These are phyloP conservation scores for Turritis glabra DNA, from an alignment of 345 rosid genomes.

Conservation along the genomic window DNA sequence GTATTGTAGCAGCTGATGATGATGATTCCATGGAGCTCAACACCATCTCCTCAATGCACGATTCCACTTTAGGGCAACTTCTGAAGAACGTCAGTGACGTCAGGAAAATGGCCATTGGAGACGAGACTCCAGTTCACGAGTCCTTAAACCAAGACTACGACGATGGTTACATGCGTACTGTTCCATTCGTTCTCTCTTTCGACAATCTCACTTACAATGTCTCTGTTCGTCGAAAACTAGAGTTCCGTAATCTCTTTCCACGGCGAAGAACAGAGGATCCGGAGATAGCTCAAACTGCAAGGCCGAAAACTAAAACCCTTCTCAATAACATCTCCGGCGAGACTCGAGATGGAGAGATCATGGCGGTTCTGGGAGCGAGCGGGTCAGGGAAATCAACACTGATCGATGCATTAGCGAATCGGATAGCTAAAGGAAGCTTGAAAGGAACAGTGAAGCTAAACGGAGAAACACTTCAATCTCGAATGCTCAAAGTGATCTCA, in stretches of 20 bases:
- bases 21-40: constrained; percentile 51
- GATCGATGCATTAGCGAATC: constrained; percentile 81
- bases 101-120: constrained; percentile 60
- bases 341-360: constrained; percentile 85
- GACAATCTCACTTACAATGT: constrained; percentile 76
- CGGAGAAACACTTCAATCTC: constrained; percentile 73
- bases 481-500: constrained; percentile 82
- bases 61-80: constrained; percentile 71
- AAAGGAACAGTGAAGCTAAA: constrained; percentile 71
- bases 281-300: constrained; percentile 43
- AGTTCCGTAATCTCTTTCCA: constrained; percentile 43
- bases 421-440: constrained; percentile 81
- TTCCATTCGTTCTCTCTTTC: constrained; percentile 77
- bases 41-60: constrained; percentile 23
- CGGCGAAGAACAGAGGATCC: constrained; percentile 37
- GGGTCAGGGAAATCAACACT: constrained; percentile 95
- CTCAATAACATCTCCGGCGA: constrained; percentile 87
- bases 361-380: constrained; percentile 93
- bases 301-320: constrained; percentile 58
- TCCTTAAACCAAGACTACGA: constrained; percentile 39
- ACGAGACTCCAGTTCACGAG: constrained; percentile 74
- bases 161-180: constrained; percentile 41
- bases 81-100: constrained; percentile 74
- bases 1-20: constrained; percentile 39
- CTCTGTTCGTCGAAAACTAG: constrained; percentile 53